Percentiles rank a stretch among this genome's conserved stretches.
phyloP scores from a whole-genome alignment of 768 basidiomycete species.

The Tulasnella sp. region DNA sequence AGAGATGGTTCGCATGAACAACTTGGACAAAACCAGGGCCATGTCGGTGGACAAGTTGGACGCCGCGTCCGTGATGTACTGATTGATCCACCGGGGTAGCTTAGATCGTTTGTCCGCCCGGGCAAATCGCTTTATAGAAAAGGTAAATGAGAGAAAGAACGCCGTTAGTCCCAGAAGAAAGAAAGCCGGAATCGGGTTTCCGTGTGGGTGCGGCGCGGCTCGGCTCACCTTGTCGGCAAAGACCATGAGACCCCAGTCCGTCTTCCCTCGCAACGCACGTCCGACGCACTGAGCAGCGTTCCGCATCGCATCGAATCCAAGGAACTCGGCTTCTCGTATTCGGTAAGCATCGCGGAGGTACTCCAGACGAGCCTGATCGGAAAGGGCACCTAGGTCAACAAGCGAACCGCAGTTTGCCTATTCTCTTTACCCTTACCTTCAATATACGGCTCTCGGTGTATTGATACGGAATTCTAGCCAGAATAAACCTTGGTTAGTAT shows the following conservation, averaged over 20 bases:
- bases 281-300: slow-evolving; percentile 99
- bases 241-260: slow-evolving; percentile 99
- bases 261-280: slow-evolving; percentile 94
- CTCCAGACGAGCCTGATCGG: slow-evolving; percentile 69
- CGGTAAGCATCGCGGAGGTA: slow-evolving; percentile 97
- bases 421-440: slow-evolving; percentile 38
- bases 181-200: background rate
- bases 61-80: slow-evolving; percentile 97
- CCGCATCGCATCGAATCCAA: slow-evolving; percentile 99
- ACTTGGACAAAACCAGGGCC: slow-evolving; percentile 87
- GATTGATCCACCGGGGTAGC: slow-evolving; percentile 97
- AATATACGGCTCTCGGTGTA: slow-evolving; percentile 97
- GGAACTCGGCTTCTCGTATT: slow-evolving; percentile 95
- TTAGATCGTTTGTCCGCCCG: slow-evolving; percentile 90
- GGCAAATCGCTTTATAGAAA: slow-evolving; percentile 62
- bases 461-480: slow-evolving; percentile 78
- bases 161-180: background rate
- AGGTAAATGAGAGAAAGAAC: background rate
- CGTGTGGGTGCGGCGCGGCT: background rate
- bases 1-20: slow-evolving; percentile 97
- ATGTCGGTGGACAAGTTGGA: slow-evolving; percentile 98
- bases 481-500: background rate
- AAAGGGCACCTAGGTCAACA: background rate
- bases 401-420: background rate
- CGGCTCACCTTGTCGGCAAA: slow-evolving; percentile 88